Percentiles rank a stretch among this genome's conserved stretches.
These are phyloP conservation scores for Stemphylium lycopersici DNA, from an alignment of 2,329 filamentous ascomycete genomes.

Conservation along the genomic window DNA sequence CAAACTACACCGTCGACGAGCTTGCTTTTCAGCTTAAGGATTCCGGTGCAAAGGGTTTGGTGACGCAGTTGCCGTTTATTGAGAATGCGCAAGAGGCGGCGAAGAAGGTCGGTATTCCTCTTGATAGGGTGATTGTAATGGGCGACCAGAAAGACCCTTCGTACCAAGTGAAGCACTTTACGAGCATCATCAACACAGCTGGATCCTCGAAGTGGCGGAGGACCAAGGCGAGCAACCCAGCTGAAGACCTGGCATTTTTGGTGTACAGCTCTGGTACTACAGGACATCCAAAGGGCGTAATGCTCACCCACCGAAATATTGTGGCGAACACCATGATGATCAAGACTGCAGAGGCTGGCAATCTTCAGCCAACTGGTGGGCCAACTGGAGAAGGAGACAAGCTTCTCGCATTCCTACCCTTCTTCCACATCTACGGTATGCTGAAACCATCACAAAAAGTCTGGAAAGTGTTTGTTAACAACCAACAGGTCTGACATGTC, in stretches of 20 bases:
- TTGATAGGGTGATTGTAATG: constrained; percentile 75
- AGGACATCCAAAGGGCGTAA: constrained; percentile 88
- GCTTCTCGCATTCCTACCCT: constrained; percentile 80
- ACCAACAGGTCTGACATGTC: constrained; percentile 67
- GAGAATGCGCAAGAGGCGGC: constrained; percentile 71
- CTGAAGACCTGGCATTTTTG: constrained; percentile 78
- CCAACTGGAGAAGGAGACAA: constrained; percentile 70
- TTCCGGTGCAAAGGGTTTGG: constrained; percentile 73
- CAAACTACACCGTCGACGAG: constrained; percentile 82
- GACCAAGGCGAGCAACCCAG: constrained; percentile 65
- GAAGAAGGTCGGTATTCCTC: constrained; percentile 69
- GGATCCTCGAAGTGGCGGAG: constrained; percentile 64
- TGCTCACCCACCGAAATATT: constrained; percentile 83
- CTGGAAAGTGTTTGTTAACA: not conserved
- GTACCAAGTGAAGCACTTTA: constrained; percentile 72
- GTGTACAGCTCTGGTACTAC: constrained; percentile 93
- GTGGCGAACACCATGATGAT: constrained; percentile 69
- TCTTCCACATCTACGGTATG: constrained; percentile 88
- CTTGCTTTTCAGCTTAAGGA: constrained; percentile 84
- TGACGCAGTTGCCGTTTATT: constrained; percentile 74
- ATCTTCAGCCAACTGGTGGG: constrained; percentile 64
- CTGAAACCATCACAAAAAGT: constrained; percentile 1
- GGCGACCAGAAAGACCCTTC: constrained; percentile 70
- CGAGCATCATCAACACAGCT: constrained; percentile 68
- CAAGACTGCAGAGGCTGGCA: constrained; percentile 51